Percentiles rank a stretch among this genome's conserved stretches.
phyloP scores from a whole-genome alignment of 2,329 filamentous ascomycete species.

The Neofusicoccum ribis region DNA sequence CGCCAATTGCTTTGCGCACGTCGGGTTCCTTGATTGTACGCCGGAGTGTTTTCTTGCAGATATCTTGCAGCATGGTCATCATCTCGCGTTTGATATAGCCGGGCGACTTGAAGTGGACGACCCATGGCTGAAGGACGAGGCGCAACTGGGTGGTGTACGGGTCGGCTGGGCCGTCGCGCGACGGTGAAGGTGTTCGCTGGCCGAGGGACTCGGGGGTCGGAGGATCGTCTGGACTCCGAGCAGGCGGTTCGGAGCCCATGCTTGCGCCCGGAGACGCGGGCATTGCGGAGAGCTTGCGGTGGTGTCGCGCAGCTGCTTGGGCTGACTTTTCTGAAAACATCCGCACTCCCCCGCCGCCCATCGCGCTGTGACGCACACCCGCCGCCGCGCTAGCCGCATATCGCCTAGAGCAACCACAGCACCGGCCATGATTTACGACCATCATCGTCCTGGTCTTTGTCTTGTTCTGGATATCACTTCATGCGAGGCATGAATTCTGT shows the following conservation, averaged over 20 bases:
- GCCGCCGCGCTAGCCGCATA: too few relatives aligned
- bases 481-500: too few relatives aligned
- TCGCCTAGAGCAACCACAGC: too few relatives aligned
- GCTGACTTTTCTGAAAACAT: constrained; percentile 14
- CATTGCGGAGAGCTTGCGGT: not conserved
- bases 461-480: too few relatives aligned
- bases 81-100: constrained; percentile 61
- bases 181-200: not conserved
- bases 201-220: not conserved
- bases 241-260: not conserved
- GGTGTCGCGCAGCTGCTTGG: not conserved
- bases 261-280: constrained; percentile 5
- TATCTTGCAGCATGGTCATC: constrained; percentile 57
- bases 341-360: not conserved
- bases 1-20: constrained; percentile 58
- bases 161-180: not conserved
- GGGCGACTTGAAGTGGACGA: constrained; percentile 60
- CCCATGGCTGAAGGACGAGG: constrained; percentile 49
- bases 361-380: constrained; percentile 8
- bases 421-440: too few relatives aligned
- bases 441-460: too few relatives aligned
- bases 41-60: constrained; percentile 61
- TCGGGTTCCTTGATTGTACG: constrained; percentile 58
- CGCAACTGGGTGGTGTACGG: constrained; percentile 47
- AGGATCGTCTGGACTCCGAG: not conserved